phyloP scores from a whole-genome alignment of 176 grass and related monocot species.

The Oryza nivara region DNA sequence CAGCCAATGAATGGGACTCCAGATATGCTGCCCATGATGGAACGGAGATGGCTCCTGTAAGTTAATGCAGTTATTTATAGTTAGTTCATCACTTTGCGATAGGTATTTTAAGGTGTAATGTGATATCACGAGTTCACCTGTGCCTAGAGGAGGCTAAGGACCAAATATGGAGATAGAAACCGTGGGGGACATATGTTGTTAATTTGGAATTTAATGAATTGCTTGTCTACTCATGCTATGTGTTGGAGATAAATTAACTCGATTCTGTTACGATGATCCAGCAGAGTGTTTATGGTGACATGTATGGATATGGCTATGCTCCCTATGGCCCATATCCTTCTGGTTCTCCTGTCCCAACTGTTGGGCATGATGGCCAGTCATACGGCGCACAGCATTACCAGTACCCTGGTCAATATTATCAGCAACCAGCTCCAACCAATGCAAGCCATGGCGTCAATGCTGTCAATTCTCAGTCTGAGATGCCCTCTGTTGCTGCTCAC shows the following conservation, averaged over 20 bases:
- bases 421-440: constrained; percentile 55
- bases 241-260: not conserved
- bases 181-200: not conserved
- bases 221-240: not conserved
- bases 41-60: constrained; percentile 63
- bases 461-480: constrained; percentile 52
- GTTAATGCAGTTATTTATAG: constrained; percentile 14
- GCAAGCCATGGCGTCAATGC: constrained; percentile 48
- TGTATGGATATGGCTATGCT: constrained; percentile 92
- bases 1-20: constrained; percentile 79
- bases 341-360: constrained; percentile 69
- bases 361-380: constrained; percentile 74
- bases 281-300: constrained; percentile 80
- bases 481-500: constrained; percentile 54
- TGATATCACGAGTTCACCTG: not conserved
- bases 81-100: not conserved
- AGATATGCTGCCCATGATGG: constrained; percentile 69
- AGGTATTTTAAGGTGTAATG: not conserved
- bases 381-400: constrained; percentile 87
- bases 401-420: constrained; percentile 72
- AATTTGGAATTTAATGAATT: constrained; percentile 4
- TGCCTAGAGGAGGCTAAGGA: constrained; percentile 5
- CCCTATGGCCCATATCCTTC: constrained; percentile 82
- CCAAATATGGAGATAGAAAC: constrained; percentile 7
- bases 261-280: constrained; percentile 21